Conservation (phyloP, 2,329 filamentous ascomycete species). For the Periconia sp. region DNA sequence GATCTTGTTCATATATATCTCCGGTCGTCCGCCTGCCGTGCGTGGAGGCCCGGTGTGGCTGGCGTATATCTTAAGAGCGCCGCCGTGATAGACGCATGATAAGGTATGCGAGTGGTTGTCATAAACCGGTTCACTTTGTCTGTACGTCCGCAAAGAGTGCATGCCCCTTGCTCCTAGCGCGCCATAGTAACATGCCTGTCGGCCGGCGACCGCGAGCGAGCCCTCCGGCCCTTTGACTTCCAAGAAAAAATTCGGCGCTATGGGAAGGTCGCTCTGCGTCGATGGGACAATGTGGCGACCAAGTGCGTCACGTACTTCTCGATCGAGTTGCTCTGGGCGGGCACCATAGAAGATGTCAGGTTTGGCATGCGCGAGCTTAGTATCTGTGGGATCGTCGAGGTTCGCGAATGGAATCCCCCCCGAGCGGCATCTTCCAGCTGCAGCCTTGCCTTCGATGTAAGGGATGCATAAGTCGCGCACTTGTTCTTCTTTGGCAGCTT, state of each 20-base stretch:
- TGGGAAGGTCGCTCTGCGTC: conserved; percentile 23
- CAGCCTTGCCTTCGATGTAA: conserved; percentile 28
- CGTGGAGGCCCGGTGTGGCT: conserved; percentile 45
- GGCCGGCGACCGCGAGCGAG: conserved; percentile 25
- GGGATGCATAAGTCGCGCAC: conserved; percentile 42
- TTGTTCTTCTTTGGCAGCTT: conserved; percentile 44
- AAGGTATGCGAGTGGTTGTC: conserved; percentile 50
- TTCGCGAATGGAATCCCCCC: conserved; percentile 26
- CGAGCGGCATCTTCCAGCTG: conserved; percentile 27
- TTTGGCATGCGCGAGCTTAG: conserved; percentile 25
- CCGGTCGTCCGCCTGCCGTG: conserved; percentile 35
- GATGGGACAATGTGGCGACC: conserved; percentile 36
- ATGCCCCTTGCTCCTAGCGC: conserved; percentile 44
- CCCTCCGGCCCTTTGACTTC: conserved; percentile 48
- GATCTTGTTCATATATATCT: conserved; percentile 51
- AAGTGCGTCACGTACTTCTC: conserved; percentile 31
- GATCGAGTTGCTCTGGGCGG: conserved; percentile 33
- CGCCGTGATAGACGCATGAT: conserved; percentile 47
- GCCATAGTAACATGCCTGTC: conserved; percentile 29
- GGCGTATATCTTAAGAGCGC: conserved; percentile 48
- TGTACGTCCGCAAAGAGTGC: conserved; percentile 47
- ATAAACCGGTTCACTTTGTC: conserved; percentile 37
- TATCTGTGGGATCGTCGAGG: conserved; percentile 19
- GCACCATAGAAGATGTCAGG: conserved; percentile 41
- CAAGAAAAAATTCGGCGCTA: conserved; percentile 46